A percentile compares a stretch with the other conserved stretches of the same genome.
Evolutionary conservation across 192 early-diverging fungal genomes (phyloP).

Genomic region (Funneliformis geosporum): DNA sequence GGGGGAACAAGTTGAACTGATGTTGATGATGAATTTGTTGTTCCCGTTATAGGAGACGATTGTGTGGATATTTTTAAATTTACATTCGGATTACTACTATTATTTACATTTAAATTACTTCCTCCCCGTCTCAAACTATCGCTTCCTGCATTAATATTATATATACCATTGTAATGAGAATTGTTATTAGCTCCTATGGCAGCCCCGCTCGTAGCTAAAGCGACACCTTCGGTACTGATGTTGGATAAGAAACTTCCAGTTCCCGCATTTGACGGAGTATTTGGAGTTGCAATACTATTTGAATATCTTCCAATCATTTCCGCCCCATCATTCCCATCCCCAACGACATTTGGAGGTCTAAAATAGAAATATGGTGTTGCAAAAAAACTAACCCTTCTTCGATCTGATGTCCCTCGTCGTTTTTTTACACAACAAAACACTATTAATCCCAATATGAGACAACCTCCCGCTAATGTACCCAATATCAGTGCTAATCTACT

Average conservation of each 20-base stretch:
- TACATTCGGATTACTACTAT: background rate
- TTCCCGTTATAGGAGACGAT: background rate
- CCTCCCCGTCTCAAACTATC: background rate
- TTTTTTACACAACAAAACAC: background rate
- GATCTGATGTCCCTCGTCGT: background rate
- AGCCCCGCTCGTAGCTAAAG: background rate
- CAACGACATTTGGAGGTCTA: background rate
- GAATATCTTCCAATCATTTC: background rate
- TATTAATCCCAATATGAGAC: background rate
- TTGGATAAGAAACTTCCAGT: background rate
- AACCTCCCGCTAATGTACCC: background rate
- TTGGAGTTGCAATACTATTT: background rate
- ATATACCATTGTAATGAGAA: background rate
- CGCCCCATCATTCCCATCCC: background rate
- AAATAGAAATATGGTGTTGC: constrained; percentile 1
- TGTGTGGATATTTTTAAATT: background rate
- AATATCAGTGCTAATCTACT: background rate
- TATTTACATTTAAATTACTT: background rate
- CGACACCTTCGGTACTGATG: background rate
- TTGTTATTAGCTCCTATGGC: background rate
- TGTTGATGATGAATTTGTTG: background rate
- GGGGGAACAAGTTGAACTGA: background rate
- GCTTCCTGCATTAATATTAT: background rate
- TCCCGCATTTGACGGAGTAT: background rate
- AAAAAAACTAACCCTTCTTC: background rate